Conservation (phyloP, 2,329 filamentous ascomycete genomes). For the Colletotrichum australisinense region DNA sequence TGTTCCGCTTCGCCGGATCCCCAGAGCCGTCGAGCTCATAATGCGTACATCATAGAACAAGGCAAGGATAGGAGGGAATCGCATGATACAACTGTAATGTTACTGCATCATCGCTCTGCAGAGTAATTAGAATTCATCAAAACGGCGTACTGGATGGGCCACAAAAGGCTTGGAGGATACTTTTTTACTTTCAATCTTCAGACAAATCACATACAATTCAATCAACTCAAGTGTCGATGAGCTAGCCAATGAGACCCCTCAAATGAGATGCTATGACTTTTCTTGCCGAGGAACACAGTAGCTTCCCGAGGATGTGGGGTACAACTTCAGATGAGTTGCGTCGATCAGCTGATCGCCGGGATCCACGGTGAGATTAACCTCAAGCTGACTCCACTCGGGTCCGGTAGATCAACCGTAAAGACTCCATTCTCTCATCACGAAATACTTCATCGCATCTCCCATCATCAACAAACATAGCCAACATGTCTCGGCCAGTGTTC, state of each 20-base stretch:
- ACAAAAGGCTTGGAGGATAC: not conserved
- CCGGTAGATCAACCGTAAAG: not conserved
- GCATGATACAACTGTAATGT: not conserved
- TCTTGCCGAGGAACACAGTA: not conserved
- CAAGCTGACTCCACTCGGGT: not conserved
- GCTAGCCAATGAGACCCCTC: not conserved
- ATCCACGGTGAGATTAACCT: not conserved
- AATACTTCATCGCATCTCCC: not conserved
- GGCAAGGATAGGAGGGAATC: not conserved
- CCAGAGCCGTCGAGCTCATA: not conserved
- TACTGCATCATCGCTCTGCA: not conserved
- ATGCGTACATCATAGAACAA: not conserved
- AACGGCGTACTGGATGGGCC: not conserved
- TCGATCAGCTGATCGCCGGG: not conserved
- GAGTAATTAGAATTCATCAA: not conserved
- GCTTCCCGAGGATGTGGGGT: not conserved
- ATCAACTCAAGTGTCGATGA: not conserved
- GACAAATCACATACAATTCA: not conserved
- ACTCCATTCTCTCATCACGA: not conserved
- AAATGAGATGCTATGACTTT: not conserved
- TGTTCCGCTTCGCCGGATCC: not conserved
- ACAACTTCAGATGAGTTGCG: not conserved
- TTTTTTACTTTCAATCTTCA: conserved; percentile 11
- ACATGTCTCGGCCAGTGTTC: conserved; percentile 16
- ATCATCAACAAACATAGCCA: not conserved